These are phyloP conservation scores for Nothophytophthora sp. DNA, from an alignment of 352 stramenopile genomes.

Conservation along the genomic window DNA sequence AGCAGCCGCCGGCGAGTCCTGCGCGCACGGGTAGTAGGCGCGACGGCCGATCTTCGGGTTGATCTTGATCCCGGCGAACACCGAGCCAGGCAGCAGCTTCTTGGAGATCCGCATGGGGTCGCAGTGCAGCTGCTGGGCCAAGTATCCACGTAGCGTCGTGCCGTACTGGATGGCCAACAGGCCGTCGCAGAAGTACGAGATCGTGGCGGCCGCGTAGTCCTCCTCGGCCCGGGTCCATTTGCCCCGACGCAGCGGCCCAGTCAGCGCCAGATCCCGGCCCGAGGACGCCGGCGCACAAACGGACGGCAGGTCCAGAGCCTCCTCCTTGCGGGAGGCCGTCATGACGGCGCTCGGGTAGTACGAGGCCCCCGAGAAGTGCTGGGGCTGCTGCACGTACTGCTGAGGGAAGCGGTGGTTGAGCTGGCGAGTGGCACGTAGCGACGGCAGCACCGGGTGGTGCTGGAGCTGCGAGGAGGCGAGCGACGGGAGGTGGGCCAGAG, in stretches of 20 bases:
- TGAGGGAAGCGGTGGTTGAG: slow-evolving; percentile 31
- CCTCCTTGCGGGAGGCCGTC: not conserved
- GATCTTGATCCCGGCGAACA: slow-evolving; percentile 70
- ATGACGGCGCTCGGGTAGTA: not conserved
- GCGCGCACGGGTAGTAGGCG: slow-evolving; percentile 64
- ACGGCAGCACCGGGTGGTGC: slow-evolving; percentile 23
- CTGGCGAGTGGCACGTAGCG: slow-evolving; percentile 26
- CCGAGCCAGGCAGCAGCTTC: slow-evolving; percentile 63
- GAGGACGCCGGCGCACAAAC: not conserved
- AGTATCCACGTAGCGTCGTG: slow-evolving; percentile 70
- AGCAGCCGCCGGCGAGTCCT: slow-evolving; percentile 43
- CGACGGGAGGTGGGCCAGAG: slow-evolving; percentile 33
- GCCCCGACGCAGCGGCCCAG: slow-evolving; percentile 52
- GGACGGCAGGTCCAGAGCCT: slow-evolving; percentile 2
- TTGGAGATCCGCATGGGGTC: slow-evolving; percentile 83
- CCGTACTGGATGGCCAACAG: slow-evolving; percentile 71
- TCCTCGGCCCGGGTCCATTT: slow-evolving; percentile 77
- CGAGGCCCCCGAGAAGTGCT: slow-evolving; percentile 16
- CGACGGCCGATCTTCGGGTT: slow-evolving; percentile 73
- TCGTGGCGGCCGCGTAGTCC: slow-evolving; percentile 62
- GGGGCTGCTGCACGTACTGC: slow-evolving; percentile 5
- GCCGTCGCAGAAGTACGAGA: slow-evolving; percentile 69
- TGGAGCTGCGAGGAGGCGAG: slow-evolving; percentile 7
- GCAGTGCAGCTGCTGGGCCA: slow-evolving; percentile 71
- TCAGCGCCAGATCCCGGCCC: slow-evolving; percentile 25